Conservation (phyloP, 169 alveolate species). For the Cryptosporidium tyzzeri region DNA sequence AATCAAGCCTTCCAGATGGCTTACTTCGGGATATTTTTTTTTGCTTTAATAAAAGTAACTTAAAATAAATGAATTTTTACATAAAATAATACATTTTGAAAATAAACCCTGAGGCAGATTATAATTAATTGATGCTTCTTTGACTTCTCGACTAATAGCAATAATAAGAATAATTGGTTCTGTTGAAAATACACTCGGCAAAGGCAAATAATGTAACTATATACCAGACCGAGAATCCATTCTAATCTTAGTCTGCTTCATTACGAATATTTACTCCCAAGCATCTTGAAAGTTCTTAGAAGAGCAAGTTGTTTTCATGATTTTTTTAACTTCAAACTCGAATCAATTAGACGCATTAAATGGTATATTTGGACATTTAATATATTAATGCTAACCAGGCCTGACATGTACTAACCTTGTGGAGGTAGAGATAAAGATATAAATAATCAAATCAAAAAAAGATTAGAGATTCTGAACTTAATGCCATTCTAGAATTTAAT, state of each 20-base stretch:
- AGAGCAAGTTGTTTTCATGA: background rate
- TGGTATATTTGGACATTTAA: background rate
- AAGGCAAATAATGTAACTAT: background rate
- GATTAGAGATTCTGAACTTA: background rate
- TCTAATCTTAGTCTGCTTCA: too few relatives aligned
- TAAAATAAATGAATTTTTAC: too few relatives aligned
- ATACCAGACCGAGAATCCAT: background rate
- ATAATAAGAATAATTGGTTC: background rate
- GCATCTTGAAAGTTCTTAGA: background rate
- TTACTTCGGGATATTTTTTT: background rate
- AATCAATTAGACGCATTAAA: background rate
- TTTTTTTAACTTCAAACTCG: background rate
- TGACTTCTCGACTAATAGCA: background rate
- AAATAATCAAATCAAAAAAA: background rate
- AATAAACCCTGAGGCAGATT: background rate
- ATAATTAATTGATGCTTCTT: background rate
- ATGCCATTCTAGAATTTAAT: background rate
- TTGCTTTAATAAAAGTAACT: background rate
- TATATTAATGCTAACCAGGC: background rate
- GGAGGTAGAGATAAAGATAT: background rate
- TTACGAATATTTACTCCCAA: background rate
- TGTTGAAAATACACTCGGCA: background rate
- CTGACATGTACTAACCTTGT: background rate
- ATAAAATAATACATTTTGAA: background rate
- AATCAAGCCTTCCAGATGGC: background rate